These are phyloP conservation scores for Aspergillus melleus DNA, from an alignment of 2,329 filamentous ascomycete species.

Conservation along the genomic window DNA sequence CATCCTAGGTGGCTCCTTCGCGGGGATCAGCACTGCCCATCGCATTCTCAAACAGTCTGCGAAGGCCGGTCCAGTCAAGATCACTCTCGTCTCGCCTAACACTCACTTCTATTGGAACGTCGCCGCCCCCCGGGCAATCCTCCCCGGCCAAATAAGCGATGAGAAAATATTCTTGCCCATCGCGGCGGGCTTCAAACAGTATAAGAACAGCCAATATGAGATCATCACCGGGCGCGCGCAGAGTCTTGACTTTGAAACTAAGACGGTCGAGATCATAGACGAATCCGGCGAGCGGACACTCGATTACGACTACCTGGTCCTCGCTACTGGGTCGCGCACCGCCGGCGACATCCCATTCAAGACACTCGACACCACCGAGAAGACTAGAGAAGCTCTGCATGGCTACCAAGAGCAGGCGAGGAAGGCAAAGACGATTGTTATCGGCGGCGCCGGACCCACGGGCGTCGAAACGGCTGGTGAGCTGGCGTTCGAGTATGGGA, in stretches of 20 bases:
- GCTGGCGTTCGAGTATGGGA: background rate
- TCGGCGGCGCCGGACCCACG: background rate
- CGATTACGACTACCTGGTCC: background rate
- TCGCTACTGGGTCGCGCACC: background rate
- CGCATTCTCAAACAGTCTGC: background rate
- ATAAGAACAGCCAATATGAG: background rate
- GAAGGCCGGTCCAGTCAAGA: background rate
- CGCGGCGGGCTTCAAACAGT: background rate
- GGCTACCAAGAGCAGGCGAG: background rate
- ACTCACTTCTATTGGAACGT: slow-evolving; percentile 1
- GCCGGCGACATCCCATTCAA: background rate
- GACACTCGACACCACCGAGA: background rate
- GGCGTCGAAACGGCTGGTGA: background rate
- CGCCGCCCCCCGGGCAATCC: background rate
- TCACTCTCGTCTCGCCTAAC: background rate
- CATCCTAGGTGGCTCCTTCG: background rate
- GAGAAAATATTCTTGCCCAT: background rate
- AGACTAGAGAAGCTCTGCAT: background rate
- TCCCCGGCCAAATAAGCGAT: background rate
- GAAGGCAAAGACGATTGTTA: background rate
- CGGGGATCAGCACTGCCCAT: background rate
- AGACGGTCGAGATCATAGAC: background rate
- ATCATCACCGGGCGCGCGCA: background rate
- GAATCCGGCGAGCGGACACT: background rate
- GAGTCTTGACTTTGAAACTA: background rate